Percentiles rank a stretch among this genome's conserved stretches.
Conservation (phyloP, 495 filamentous ascomycete species). For the Saxophila tyrrhenica region DNA sequence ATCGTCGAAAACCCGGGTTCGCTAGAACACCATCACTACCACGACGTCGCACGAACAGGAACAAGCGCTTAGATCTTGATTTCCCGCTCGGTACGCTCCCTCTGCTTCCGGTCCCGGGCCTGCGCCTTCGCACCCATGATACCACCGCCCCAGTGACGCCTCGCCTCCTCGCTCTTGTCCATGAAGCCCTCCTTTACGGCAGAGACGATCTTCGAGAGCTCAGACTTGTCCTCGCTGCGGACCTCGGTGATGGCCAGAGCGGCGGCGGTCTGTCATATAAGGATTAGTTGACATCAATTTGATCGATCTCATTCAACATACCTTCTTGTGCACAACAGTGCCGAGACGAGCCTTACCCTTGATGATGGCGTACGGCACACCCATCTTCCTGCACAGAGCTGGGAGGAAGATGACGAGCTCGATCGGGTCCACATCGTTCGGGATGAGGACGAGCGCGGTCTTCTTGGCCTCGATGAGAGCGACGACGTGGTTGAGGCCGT, state of each 20-base stretch:
- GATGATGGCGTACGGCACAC: slow-evolving; percentile 95
- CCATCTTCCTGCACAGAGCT: slow-evolving; percentile 99
- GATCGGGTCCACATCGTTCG: slow-evolving; percentile 99
- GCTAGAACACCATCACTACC: not conserved
- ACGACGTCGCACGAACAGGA: not conserved
- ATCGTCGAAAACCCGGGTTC: too few relatives aligned
- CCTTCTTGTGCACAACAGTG: slow-evolving; percentile 99
- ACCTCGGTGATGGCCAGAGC: slow-evolving; percentile 94
- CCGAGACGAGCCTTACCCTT: slow-evolving; percentile 99
- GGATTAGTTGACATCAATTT: not conserved
- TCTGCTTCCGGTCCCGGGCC: slow-evolving; percentile 86
- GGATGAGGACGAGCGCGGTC: slow-evolving; percentile 91
- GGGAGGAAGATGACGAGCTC: slow-evolving; percentile 99
- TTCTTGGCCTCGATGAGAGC: slow-evolving; percentile 99
- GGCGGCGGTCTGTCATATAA: slow-evolving; percentile 65
- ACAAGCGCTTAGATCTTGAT: slow-evolving; percentile 75
- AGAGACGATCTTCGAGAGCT: slow-evolving; percentile 90
- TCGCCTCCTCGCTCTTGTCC: slow-evolving; percentile 87
- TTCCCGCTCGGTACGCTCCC: slow-evolving; percentile 81
- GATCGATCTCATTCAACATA: slow-evolving; percentile 31
- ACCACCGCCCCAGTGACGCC: slow-evolving; percentile 97
- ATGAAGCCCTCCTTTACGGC: slow-evolving; percentile 97
- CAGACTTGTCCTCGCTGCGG: slow-evolving; percentile 91
- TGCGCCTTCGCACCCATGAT: slow-evolving; percentile 98
- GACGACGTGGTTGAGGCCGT: slow-evolving; percentile 99